Evolutionary conservation across 2,329 filamentous ascomycete species (phyloP).

Genomic region (Ophidiomyces ophidiicola): DNA sequence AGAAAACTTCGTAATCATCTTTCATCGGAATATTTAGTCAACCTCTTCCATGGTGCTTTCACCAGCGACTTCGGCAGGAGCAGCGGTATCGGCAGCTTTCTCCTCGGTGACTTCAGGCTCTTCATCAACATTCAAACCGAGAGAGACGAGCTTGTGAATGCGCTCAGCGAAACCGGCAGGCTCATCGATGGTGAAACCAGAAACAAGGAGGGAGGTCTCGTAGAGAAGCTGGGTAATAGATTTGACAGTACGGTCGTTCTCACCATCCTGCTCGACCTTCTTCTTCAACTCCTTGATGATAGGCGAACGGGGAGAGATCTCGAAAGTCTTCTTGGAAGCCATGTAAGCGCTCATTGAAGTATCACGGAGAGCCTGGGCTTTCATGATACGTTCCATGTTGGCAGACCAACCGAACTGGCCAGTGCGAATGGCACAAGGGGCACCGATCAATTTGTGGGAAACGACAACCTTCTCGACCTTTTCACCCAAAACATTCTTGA

Average conservation of each 20-base stretch:
- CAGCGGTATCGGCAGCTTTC: slow-evolving; percentile 46
- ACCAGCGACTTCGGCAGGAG: slow-evolving; percentile 52
- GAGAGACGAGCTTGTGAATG: slow-evolving; percentile 98
- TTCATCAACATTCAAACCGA: slow-evolving; percentile 95
- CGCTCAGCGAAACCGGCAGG: slow-evolving; percentile 95
- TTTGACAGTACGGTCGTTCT: slow-evolving; percentile 98
- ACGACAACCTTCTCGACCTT: slow-evolving; percentile 99
- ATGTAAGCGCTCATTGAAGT: slow-evolving; percentile 99
- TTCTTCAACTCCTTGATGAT: slow-evolving; percentile 99
- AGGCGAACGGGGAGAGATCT: slow-evolving; percentile 96
- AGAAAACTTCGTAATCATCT: slow-evolving; percentile 5
- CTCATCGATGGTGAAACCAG: slow-evolving; percentile 99
- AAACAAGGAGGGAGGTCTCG: slow-evolving; percentile 96
- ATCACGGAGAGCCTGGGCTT: slow-evolving; percentile 98
- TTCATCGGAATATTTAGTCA: slow-evolving; percentile 52
- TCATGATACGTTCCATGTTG: slow-evolving; percentile 99
- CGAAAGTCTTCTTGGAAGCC: slow-evolving; percentile 99
- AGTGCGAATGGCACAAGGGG: slow-evolving; percentile 96
- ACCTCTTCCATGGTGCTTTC: slow-evolving; percentile 99
- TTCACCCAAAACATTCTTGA: slow-evolving; percentile 98
- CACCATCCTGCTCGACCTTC: slow-evolving; percentile 95
- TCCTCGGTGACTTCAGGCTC: slow-evolving; percentile 58
- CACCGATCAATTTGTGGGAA: slow-evolving; percentile 87
- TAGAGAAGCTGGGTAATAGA: slow-evolving; percentile 96
- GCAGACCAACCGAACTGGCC: slow-evolving; percentile 99